Conservation (phyloP, 2,329 filamentous ascomycete genomes). For the Fusarium buharicum region DNA sequence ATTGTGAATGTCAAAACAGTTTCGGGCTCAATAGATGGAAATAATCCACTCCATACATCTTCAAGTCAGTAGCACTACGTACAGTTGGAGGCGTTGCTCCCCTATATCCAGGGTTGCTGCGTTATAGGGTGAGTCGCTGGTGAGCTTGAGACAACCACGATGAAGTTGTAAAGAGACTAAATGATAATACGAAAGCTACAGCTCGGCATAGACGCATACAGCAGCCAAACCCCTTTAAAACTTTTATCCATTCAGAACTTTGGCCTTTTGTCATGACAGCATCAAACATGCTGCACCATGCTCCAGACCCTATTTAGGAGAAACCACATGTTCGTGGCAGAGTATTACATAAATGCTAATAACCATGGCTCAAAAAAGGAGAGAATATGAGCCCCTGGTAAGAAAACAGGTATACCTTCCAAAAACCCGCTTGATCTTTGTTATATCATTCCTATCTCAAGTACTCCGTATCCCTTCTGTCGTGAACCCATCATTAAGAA, state of each 20-base stretch:
- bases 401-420: slow-evolving; percentile 23
- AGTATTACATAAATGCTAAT: slow-evolving; percentile 22
- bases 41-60: no score
- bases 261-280: background rate
- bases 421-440: slow-evolving; percentile 16
- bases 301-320: background rate
- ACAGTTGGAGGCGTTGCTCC: no score
- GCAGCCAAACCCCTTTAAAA: background rate
- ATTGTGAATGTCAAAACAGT: no score
- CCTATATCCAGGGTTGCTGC: no score
- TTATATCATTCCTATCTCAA: slow-evolving; percentile 7
- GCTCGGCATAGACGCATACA: background rate
- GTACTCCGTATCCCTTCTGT: slow-evolving; percentile 27
- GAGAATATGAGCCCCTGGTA: slow-evolving; percentile 26
- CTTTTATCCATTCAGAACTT: background rate
- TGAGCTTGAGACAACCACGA: no score
- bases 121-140: no score
- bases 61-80: no score
- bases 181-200: background rate
- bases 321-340: slow-evolving; percentile 1
- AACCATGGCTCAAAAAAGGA: slow-evolving; percentile 17
- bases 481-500: slow-evolving; percentile 15
- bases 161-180: no score
- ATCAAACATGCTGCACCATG: background rate
- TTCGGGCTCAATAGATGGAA: no score